These are phyloP conservation scores for Citropsis articulata DNA, from an alignment of 345 rosid species.

Conservation along the genomic window DNA sequence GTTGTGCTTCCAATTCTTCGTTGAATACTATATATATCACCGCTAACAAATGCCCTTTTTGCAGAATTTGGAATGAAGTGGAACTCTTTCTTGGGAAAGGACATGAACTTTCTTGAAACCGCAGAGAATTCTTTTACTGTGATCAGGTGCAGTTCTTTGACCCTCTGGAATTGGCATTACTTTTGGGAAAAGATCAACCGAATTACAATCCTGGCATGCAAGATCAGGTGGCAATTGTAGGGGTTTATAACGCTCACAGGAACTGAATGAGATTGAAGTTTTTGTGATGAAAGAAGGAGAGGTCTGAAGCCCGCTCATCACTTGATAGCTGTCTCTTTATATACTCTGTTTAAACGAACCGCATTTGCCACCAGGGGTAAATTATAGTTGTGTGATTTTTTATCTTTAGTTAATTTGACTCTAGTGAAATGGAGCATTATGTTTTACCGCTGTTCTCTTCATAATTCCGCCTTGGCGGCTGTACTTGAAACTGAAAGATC, in stretches of 20 bases:
- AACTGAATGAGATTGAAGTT: background rate
- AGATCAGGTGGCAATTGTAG: constrained; percentile 8
- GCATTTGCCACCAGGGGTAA: background rate
- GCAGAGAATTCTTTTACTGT: background rate
- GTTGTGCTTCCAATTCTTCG: background rate
- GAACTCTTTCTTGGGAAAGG: constrained; percentile 8
- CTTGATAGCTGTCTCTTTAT: background rate
- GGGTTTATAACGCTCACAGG: background rate
- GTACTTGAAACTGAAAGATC: background rate
- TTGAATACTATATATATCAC: background rate
- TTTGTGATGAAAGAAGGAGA: background rate
- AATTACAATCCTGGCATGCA: constrained; percentile 11
- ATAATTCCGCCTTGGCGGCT: background rate
- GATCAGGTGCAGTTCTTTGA: background rate
- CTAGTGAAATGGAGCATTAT: background rate
- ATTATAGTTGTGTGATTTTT: constrained; percentile 6
- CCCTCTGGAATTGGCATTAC: background rate
- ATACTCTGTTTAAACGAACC: constrained; percentile 1
- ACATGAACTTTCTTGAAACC: background rate
- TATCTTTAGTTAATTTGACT: background rate
- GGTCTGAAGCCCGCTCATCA: background rate
- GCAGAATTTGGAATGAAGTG: constrained; percentile 14
- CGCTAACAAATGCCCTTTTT: background rate
- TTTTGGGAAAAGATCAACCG: constrained; percentile 3
- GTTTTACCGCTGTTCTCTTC: background rate